phyloP scores from a whole-genome alignment of 1,284 basidiomycete genomes.

The Gomphus sp. region DNA sequence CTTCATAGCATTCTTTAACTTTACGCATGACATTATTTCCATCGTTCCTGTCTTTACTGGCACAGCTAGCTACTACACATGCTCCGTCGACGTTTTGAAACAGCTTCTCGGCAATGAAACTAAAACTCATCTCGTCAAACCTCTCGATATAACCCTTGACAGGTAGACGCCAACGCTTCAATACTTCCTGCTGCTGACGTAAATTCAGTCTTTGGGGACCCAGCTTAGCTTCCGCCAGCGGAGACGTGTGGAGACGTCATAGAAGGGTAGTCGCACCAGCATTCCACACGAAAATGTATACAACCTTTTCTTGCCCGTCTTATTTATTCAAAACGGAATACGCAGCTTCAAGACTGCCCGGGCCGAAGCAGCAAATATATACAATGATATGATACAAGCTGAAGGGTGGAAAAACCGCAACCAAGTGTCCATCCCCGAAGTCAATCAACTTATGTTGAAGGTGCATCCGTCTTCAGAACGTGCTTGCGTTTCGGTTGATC shows the following conservation, averaged over 20 bases:
- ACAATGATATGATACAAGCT: not conserved
- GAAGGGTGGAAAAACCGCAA: not conserved
- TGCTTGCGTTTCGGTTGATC: not conserved
- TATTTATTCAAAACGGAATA: not conserved
- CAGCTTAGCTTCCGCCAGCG: slow-evolving; percentile 29
- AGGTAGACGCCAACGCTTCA: slow-evolving; percentile 16
- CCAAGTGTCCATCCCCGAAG: not conserved
- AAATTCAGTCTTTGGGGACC: slow-evolving; percentile 36
- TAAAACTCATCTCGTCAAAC: slow-evolving; percentile 33
- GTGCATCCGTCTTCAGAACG: not conserved
- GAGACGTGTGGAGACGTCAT: slow-evolving; percentile 39
- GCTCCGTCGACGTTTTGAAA: slow-evolving; percentile 39
- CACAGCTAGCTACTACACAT: slow-evolving; percentile 30
- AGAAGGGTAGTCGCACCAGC: slow-evolving; percentile 39
- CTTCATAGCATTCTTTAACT: slow-evolving; percentile 14
- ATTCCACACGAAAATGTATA: slow-evolving; percentile 38
- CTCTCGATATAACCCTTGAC: slow-evolving; percentile 12
- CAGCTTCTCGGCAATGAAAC: slow-evolving; percentile 33
- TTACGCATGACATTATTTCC: slow-evolving; percentile 31
- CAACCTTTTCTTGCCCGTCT: not conserved
- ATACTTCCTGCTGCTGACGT: not conserved
- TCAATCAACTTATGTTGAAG: not conserved
- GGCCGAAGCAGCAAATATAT: not conserved
- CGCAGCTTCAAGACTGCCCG: not conserved
- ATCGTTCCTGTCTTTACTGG: slow-evolving; percentile 35